A percentile compares a stretch with the other conserved stretches of the same genome.
Conservation (phyloP, 768 basidiomycete species). For the Glaciozyma antarctica region DNA sequence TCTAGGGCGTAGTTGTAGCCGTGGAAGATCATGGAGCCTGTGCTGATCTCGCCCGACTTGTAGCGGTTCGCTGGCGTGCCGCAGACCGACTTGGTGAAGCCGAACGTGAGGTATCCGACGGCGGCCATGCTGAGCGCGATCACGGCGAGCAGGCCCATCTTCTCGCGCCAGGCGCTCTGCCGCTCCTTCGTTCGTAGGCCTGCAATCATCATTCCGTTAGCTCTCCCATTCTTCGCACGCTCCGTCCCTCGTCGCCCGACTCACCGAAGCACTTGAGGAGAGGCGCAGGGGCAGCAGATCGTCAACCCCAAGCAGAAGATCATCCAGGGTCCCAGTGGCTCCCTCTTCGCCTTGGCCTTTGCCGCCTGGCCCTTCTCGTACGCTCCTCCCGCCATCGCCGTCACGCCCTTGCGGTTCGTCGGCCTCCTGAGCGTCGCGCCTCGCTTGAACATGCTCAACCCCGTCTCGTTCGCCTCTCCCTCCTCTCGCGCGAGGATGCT, state of each 20-base stretch:
- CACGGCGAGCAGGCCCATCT: constrained; percentile 81
- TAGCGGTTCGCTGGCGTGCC: constrained; percentile 74
- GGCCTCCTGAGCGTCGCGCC: constrained; percentile 67
- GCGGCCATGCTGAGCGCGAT: constrained; percentile 75
- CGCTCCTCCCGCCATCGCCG: constrained; percentile 38
- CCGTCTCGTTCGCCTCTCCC: constrained; percentile 73
- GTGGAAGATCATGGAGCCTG: constrained; percentile 79
- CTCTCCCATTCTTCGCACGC: not conserved
- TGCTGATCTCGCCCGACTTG: constrained; percentile 66
- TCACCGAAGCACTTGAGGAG: constrained; percentile 67
- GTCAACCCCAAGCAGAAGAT: constrained; percentile 83
- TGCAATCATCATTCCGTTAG: constrained; percentile 38
- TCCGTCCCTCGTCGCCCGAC: constrained; percentile 36
- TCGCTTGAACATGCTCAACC: constrained; percentile 82
- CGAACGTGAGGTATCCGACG: constrained; percentile 97
- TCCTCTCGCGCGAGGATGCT: constrained; percentile 84
- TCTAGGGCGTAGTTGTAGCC: constrained; percentile 89
- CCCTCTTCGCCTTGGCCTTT: constrained; percentile 59
- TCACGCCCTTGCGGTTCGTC: constrained; percentile 40
- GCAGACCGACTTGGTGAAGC: constrained; percentile 90
- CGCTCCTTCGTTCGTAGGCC: constrained; percentile 83
- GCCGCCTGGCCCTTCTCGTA: constrained; percentile 36
- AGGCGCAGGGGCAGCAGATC: constrained; percentile 66
- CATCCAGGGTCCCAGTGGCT: constrained; percentile 92
- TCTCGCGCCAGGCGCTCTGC: constrained; percentile 96